A percentile compares a stretch with the other conserved stretches of the same genome.
phyloP scores from a whole-genome alignment of 768 basidiomycete genomes.

The Amanita exitialis region DNA sequence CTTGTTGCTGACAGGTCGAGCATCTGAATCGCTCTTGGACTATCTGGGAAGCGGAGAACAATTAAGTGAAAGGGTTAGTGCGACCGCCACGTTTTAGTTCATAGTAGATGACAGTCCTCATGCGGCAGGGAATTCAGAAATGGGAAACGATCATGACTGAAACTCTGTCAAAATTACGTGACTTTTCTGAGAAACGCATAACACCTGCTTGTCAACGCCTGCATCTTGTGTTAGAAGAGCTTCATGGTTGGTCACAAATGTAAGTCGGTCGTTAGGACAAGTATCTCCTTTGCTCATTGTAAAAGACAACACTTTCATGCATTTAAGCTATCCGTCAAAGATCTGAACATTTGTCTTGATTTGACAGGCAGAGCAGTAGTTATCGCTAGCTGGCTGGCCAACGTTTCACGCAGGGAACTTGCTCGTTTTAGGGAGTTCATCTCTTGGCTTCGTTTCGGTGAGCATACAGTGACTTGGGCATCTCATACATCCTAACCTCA shows the following conservation, averaged over 20 bases:
- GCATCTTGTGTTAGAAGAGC: conserved; percentile 66
- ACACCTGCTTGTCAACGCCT: conserved; percentile 70
- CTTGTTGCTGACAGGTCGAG: conserved; percentile 59
- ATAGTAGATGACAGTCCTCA: conserved; percentile 3
- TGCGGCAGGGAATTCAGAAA: conserved; percentile 59
- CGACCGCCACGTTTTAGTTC: background rate
- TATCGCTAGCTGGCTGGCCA: conserved; percentile 58
- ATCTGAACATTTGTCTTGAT: conserved; percentile 42
- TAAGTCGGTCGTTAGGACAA: conserved; percentile 20
- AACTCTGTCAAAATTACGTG: conserved; percentile 61
- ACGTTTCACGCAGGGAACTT: conserved; percentile 56
- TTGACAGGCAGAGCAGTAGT: conserved; percentile 49
- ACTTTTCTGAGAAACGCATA: conserved; percentile 60
- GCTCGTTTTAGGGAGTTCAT: conserved; percentile 73
- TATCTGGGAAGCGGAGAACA: conserved; percentile 71
- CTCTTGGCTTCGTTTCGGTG: conserved; percentile 68
- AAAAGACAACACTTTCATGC: conserved; percentile 44
- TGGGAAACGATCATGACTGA: conserved; percentile 74
- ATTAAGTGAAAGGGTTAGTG: conserved; percentile 69
- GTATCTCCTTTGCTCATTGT: conserved; percentile 6
- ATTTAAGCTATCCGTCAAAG: conserved; percentile 44
- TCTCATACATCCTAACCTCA: conserved; percentile 2
- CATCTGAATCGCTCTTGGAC: conserved; percentile 63
- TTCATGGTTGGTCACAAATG: conserved; percentile 71
- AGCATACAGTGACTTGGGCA: conserved; percentile 11